Conservation (phyloP, 2,329 filamentous ascomycete species). For the Fusarium irregulare region DNA sequence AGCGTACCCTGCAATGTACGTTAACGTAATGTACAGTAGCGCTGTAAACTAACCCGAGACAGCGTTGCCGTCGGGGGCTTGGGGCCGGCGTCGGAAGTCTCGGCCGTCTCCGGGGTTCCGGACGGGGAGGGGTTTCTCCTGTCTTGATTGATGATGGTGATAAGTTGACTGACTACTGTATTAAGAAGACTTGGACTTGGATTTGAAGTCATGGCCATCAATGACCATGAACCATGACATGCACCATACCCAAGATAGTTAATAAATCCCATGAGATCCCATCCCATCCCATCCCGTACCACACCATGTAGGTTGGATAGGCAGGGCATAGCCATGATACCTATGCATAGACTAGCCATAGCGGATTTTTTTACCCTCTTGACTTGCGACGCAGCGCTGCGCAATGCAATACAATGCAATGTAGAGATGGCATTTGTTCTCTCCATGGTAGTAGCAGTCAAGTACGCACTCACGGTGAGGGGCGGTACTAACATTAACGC, state of each 20-base stretch:
- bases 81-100: constrained; percentile 39
- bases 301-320: not conserved
- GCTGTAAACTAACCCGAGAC: constrained; percentile 41
- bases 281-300: not conserved
- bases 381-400: constrained; percentile 4
- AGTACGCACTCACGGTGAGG: not conserved
- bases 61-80: constrained; percentile 42
- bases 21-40: constrained; percentile 4
- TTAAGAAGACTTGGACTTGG: not conserved
- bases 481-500: constrained; percentile 17
- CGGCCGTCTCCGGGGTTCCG: constrained; percentile 42
- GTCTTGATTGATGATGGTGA: not conserved
- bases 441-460: not conserved
- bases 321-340: constrained; percentile 1
- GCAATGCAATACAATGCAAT: not conserved
- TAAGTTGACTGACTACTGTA: not conserved
- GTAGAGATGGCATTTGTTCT: not conserved
- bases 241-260: constrained; percentile 1
- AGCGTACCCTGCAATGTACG: constrained; percentile 1
- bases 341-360: not conserved
- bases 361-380: not conserved
- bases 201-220: constrained; percentile 4
- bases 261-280: not conserved
- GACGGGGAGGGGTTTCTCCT: constrained; percentile 10
- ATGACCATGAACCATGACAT: not conserved